phyloP scores from a whole-genome alignment of 1,284 basidiomycete genomes.

The Cryptococcus depauperatus region DNA sequence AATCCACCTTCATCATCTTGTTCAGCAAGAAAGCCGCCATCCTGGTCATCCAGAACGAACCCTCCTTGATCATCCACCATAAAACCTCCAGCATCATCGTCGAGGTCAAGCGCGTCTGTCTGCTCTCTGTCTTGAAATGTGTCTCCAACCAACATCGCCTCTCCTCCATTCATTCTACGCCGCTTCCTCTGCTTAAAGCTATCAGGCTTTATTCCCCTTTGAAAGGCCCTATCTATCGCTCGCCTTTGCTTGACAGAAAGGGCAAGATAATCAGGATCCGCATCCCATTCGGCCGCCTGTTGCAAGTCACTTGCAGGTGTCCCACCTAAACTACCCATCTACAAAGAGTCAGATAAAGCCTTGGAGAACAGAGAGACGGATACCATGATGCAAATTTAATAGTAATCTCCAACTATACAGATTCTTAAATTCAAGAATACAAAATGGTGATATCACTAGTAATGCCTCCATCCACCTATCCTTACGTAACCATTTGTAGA shows the following conservation, averaged over 20 bases:
- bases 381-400: no score
- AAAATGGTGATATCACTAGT: no score
- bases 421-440: no score
- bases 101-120: background rate
- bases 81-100: conserved; percentile 19
- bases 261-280: conserved; percentile 41
- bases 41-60: conserved; percentile 17
- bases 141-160: conserved; percentile 9
- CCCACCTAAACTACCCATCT: no score
- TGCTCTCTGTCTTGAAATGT: background rate
- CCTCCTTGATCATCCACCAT: conserved; percentile 19
- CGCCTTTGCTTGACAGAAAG: conserved; percentile 24
- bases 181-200: conserved; percentile 12
- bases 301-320: no score
- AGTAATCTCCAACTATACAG: no score
- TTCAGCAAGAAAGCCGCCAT: conserved; percentile 1
- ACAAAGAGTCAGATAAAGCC: no score
- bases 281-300: no score
- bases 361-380: no score
- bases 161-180: conserved; percentile 8
- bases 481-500: no score
- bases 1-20: conserved; percentile 21
- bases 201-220: conserved; percentile 19
- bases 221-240: conserved; percentile 37
- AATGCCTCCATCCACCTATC: no score